Percentiles rank a stretch among this genome's conserved stretches.
phyloP scores from a whole-genome alignment of 345 rosid genomes.

The Populus deltoides region DNA sequence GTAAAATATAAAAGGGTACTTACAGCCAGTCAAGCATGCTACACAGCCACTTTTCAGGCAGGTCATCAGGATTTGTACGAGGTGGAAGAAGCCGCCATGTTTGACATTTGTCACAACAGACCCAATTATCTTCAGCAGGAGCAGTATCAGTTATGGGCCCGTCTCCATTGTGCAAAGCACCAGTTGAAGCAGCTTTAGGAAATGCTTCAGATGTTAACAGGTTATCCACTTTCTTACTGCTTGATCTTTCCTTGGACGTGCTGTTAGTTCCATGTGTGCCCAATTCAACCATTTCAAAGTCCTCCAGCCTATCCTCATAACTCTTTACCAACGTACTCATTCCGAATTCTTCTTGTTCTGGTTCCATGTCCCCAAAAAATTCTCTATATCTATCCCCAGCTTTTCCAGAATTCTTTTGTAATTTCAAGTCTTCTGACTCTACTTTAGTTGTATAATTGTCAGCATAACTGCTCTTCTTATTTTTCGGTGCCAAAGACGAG shows the following conservation, averaged over 20 bases:
- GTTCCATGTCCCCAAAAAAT: constrained; percentile 68
- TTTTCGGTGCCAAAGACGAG: constrained; percentile 42
- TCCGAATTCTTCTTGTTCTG: constrained; percentile 60
- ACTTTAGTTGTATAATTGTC: constrained; percentile 37
- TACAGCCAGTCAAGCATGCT: constrained; percentile 97
- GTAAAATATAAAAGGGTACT: constrained; percentile 35
- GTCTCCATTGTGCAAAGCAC: constrained; percentile 31
- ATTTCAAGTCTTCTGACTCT: constrained; percentile 41
- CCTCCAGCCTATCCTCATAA: constrained; percentile 36
- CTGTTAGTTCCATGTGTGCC: constrained; percentile 28
- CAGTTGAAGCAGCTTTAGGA: constrained; percentile 25
- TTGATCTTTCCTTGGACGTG: constrained; percentile 40
- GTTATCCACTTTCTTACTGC: constrained; percentile 35
- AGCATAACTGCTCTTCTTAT: constrained; percentile 39
- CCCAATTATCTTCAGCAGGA: constrained; percentile 68
- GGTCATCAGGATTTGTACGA: constrained; percentile 54
- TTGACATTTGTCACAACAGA: constrained; percentile 82
- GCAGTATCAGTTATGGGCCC: constrained; percentile 44
- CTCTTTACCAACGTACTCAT: constrained; percentile 31
- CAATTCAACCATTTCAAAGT: constrained; percentile 37
- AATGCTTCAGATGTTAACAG: constrained; percentile 31
- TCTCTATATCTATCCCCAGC: constrained; percentile 62
- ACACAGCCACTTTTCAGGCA: constrained; percentile 95
- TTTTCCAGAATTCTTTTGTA: constrained; percentile 42
- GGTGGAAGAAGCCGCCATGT: constrained; percentile 91